Evolutionary conservation across 78 protist genomes (phyloP).

Genomic region (Tieghemostelium lacteum): DNA sequence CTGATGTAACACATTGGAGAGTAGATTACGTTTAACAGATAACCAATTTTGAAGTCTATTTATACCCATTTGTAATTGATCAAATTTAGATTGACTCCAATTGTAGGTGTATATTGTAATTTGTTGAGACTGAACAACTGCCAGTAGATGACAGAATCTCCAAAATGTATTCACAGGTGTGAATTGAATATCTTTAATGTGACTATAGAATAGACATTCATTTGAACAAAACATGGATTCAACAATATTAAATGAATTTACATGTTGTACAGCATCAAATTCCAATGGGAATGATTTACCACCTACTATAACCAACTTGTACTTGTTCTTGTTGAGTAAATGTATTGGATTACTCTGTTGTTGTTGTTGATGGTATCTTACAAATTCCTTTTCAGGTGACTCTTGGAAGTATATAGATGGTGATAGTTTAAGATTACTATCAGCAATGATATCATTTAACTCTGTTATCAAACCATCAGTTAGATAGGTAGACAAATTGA

Average conservation of each 20-base stretch:
- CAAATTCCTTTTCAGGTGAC: not conserved
- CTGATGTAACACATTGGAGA: conserved; percentile 58
- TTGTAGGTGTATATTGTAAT: conserved; percentile 51
- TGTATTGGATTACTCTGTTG: not conserved
- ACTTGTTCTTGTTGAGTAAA: conserved; percentile 29
- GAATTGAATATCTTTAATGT: conserved; percentile 55
- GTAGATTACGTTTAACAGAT: conserved; percentile 12
- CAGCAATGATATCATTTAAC: conserved; percentile 31
- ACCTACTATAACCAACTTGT: not conserved
- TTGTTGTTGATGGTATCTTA: not conserved
- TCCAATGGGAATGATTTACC: conserved; percentile 14
- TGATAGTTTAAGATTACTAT: conserved; percentile 43
- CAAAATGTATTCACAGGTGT: not conserved
- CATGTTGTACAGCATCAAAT: not conserved
- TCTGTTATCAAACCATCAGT: conserved; percentile 68
- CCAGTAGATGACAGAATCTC: conserved; percentile 36
- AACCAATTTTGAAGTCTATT: conserved; percentile 54
- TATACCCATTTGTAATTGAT: conserved; percentile 12
- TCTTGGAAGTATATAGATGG: conserved; percentile 40
- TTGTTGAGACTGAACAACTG: not conserved
- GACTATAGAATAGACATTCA: conserved; percentile 44
- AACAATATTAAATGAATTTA: not conserved
- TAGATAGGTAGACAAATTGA: conserved; percentile 54
- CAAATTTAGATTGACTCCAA: conserved; percentile 60
- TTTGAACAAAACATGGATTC: conserved; percentile 11